Evolutionary conservation across 2,329 filamentous ascomycete species (phyloP).

Genomic region (Exophiala sideris): DNA sequence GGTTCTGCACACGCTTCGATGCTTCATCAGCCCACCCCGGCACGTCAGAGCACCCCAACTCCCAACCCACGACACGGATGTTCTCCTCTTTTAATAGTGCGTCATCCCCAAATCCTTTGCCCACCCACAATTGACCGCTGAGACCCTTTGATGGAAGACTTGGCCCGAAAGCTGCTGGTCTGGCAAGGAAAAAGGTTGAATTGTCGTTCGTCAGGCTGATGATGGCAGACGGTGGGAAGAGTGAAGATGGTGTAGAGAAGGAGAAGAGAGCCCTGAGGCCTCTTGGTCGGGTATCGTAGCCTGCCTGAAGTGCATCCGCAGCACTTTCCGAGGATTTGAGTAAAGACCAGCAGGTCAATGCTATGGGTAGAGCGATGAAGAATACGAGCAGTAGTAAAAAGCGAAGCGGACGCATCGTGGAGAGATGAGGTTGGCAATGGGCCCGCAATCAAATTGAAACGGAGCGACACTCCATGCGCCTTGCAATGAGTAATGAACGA

Average conservation of each 20-base stretch:
- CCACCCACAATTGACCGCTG: conserved; percentile 89
- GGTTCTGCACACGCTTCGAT: conserved; percentile 40
- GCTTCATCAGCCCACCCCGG: conserved; percentile 75
- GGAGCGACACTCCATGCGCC: conserved; percentile 15
- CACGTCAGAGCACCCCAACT: conserved; percentile 92
- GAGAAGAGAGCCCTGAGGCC: conserved; percentile 61
- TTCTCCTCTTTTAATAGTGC: conserved; percentile 57
- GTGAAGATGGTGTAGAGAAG: conserved; percentile 72
- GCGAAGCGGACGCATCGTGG: conserved; percentile 46
- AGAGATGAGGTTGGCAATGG: conserved; percentile 5
- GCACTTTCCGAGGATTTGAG: conserved; percentile 32
- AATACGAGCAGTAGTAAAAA: conserved; percentile 45
- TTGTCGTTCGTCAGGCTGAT: conserved; percentile 98
- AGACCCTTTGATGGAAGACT: conserved; percentile 70
- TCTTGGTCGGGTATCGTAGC: conserved; percentile 41
- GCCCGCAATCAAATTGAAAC: conserved; percentile 11
- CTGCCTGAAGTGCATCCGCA: conserved; percentile 35
- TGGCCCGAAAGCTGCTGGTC: conserved; percentile 90
- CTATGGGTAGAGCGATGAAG: conserved; percentile 47
- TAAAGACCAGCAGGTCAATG: conserved; percentile 47
- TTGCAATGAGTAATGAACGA: background rate
- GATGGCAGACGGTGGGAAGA: conserved; percentile 92
- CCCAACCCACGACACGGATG: conserved; percentile 62
- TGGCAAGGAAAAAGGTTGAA: conserved; percentile 90
- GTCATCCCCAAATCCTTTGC: conserved; percentile 85